Percentiles rank a stretch among this genome's conserved stretches.
These are phyloP conservation scores for Metarhizium brunneum DNA, from an alignment of 2,329 filamentous ascomycete genomes.

Conservation along the genomic window DNA sequence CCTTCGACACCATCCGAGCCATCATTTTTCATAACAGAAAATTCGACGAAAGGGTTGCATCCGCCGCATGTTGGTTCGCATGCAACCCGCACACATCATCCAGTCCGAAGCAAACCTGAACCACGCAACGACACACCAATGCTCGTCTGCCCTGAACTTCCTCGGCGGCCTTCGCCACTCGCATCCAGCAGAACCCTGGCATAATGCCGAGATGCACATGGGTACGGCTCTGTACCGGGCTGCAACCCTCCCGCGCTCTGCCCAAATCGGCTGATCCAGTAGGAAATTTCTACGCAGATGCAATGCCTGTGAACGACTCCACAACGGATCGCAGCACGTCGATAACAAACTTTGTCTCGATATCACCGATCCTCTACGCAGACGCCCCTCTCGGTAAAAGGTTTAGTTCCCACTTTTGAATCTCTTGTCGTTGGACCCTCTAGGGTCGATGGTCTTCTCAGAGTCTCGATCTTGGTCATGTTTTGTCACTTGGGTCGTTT, in stretches of 20 bases:
- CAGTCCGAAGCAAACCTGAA: background rate
- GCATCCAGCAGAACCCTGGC: background rate
- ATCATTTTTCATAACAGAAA: background rate
- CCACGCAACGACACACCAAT: background rate
- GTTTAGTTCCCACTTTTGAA: background rate
- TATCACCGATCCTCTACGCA: background rate
- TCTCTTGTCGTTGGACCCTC: background rate
- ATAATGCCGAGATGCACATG: background rate
- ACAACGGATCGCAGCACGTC: background rate
- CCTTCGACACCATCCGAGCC: background rate
- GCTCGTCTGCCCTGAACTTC: background rate
- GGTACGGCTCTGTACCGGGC: background rate
- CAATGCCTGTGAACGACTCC: background rate
- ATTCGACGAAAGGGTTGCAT: background rate
- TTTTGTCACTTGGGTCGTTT: background rate
- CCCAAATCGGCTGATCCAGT: background rate
- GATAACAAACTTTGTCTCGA: background rate
- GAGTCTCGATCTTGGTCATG: background rate
- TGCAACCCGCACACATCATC: background rate
- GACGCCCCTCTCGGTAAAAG: background rate
- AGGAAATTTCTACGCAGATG: background rate
- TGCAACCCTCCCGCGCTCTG: background rate
- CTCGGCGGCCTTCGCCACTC: background rate
- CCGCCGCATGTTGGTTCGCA: background rate
- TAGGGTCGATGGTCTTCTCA: background rate